These are phyloP conservation scores for Myochromella boudieri DNA, from an alignment of 768 basidiomycete species.

Conservation along the genomic window DNA sequence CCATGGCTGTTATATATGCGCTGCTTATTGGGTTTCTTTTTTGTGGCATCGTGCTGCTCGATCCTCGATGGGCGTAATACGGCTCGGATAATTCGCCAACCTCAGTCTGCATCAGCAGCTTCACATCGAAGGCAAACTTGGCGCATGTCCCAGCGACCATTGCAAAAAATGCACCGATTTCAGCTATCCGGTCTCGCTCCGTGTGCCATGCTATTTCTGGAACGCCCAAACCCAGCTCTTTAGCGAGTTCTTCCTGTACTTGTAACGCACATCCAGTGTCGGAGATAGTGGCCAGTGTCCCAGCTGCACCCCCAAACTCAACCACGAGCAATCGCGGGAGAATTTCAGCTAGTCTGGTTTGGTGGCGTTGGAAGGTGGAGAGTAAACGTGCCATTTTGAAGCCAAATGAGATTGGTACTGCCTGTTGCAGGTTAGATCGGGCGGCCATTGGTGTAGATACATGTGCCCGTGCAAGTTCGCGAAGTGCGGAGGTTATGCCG, in stretches of 20 bases:
- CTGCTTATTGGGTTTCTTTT: slow-evolving; percentile 48
- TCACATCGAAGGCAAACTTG: slow-evolving; percentile 44
- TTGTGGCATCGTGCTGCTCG: slow-evolving; percentile 51
- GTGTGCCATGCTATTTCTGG: slow-evolving; percentile 41
- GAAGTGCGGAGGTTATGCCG: slow-evolving; percentile 27
- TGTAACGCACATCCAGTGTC: slow-evolving; percentile 35
- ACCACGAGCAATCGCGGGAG: slow-evolving; percentile 36
- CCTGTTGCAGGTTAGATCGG: slow-evolving; percentile 48
- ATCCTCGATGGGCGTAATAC: slow-evolving; percentile 41
- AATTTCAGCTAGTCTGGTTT: slow-evolving; percentile 35
- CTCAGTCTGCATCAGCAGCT: slow-evolving; percentile 48
- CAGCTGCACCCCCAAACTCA: slow-evolving; percentile 46
- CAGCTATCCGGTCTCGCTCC: slow-evolving; percentile 43
- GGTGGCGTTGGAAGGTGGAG: slow-evolving; percentile 41
- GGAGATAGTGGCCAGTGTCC: slow-evolving; percentile 43
- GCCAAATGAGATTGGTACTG: slow-evolving; percentile 46
- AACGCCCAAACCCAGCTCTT: slow-evolving; percentile 24
- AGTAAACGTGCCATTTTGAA: slow-evolving; percentile 47
- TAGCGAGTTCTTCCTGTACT: slow-evolving; percentile 29
- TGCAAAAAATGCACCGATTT: slow-evolving; percentile 43
- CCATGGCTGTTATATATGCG: slow-evolving; percentile 44
- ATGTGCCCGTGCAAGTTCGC: slow-evolving; percentile 27
- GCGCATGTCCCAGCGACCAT: slow-evolving; percentile 44
- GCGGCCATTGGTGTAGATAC: slow-evolving; percentile 43
- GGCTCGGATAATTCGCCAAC: slow-evolving; percentile 45